These are phyloP conservation scores for Ilyonectria sp. DNA, from an alignment of 2,329 filamentous ascomycete genomes.

Conservation along the genomic window DNA sequence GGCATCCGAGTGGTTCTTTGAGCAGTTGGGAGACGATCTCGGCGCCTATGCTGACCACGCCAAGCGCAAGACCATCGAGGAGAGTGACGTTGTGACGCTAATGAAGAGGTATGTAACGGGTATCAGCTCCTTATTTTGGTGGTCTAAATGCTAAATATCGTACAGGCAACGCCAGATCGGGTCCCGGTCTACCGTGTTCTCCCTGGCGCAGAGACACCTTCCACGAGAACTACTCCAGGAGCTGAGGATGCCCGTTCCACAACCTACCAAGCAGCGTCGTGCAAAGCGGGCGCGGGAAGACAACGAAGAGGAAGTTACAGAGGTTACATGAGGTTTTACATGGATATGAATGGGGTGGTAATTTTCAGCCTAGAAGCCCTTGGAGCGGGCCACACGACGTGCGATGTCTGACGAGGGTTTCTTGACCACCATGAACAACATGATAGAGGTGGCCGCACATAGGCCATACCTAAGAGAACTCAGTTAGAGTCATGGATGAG, in stretches of 20 bases:
- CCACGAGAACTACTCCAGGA: slow-evolving; percentile 88
- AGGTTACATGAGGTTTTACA: slow-evolving; percentile 51
- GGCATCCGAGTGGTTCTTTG: slow-evolving; percentile 93
- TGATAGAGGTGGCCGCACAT: slow-evolving; percentile 87
- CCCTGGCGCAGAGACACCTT: slow-evolving; percentile 86
- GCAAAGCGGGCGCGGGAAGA: slow-evolving; percentile 50
- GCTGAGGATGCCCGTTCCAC: slow-evolving; percentile 78
- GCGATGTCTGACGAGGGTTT: slow-evolving; percentile 84
- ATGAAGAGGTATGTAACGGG: slow-evolving; percentile 80
- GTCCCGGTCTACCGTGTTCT: slow-evolving; percentile 82
- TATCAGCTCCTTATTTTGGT: slow-evolving; percentile 42
- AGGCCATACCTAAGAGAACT: slow-evolving; percentile 81
- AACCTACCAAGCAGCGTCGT: slow-evolving; percentile 64
- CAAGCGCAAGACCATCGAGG: slow-evolving; percentile 87
- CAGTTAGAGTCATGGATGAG: slow-evolving; percentile 20
- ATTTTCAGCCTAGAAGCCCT: slow-evolving; percentile 44
- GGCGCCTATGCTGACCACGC: slow-evolving; percentile 86
- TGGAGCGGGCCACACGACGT: slow-evolving; percentile 70
- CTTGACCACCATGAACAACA: slow-evolving; percentile 96
- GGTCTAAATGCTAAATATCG: slow-evolving; percentile 49
- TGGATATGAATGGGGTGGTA: slow-evolving; percentile 29
- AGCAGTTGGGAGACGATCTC: slow-evolving; percentile 86
- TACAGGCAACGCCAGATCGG: slow-evolving; percentile 84
- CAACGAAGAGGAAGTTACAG: slow-evolving; percentile 54
- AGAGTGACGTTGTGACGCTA: slow-evolving; percentile 84